Evolutionary conservation across 1,284 basidiomycete genomes (phyloP).

Genomic region (Wallemia mellicola): DNA sequence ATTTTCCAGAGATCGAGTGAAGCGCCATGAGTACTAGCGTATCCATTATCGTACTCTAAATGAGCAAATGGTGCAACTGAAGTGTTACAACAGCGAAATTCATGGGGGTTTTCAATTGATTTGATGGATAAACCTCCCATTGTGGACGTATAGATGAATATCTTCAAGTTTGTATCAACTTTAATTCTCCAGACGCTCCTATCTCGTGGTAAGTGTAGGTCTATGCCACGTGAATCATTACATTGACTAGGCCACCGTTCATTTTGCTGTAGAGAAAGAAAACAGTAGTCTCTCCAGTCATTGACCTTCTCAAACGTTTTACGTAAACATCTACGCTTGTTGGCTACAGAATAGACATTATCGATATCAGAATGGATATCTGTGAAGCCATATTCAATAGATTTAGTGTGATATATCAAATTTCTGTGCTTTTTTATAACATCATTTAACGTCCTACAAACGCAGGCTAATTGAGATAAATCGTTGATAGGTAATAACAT

Average conservation of each 20-base stretch:
- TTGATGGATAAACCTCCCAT: neutral
- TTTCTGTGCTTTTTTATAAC: neutral
- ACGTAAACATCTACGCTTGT: neutral
- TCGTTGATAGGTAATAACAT: neutral
- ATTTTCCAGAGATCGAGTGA: neutral
- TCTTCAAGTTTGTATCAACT: neutral
- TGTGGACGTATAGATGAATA: neutral
- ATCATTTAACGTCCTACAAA: neutral
- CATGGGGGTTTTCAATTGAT: neutral
- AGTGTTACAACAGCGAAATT: neutral
- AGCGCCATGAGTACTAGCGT: neutral
- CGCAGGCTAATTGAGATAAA: slow-evolving; percentile 1
- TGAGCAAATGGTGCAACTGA: neutral
- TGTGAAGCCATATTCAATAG: neutral
- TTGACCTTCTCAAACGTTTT: neutral
- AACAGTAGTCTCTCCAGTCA: neutral
- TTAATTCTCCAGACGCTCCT: neutral
- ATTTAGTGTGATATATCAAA: neutral
- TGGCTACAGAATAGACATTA: neutral
- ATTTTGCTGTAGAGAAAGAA: neutral
- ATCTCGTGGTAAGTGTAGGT: neutral
- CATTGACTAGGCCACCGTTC: neutral
- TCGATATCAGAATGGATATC: neutral
- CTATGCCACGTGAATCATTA: neutral
- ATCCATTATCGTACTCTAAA: neutral